A percentile compares a stretch with the other conserved stretches of the same genome.
Evolutionary conservation across 371 early-diverging fungal species (phyloP).

Genomic region (Umbelopsis sp.): DNA sequence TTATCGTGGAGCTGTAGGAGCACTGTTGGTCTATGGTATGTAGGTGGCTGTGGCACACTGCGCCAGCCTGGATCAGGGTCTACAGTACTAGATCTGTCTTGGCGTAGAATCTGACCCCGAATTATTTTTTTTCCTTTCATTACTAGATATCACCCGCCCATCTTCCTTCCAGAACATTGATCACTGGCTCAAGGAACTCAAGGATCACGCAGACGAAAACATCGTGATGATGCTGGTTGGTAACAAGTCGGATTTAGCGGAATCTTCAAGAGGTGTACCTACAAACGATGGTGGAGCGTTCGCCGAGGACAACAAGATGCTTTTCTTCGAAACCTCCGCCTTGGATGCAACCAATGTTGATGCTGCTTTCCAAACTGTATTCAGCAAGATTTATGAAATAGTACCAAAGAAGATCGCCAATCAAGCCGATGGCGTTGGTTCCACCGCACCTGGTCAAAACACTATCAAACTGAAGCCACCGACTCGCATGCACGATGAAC

Average conservation of each 20-base stretch:
- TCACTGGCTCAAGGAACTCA: constrained; percentile 98
- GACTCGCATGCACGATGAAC: constrained; percentile 20
- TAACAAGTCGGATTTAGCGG: constrained; percentile 97
- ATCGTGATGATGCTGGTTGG: constrained; percentile 96
- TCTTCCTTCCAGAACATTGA: constrained; percentile 90
- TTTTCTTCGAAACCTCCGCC: constrained; percentile 94
- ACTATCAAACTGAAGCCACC: constrained; percentile 42
- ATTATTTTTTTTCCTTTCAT: not conserved
- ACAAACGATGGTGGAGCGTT: constrained; percentile 61
- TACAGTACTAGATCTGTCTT: not conserved
- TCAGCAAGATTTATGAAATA: constrained; percentile 29
- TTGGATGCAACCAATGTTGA: constrained; percentile 93
- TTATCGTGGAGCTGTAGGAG: constrained; percentile 54
- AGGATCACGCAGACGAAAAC: constrained; percentile 91
- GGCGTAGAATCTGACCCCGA: not conserved
- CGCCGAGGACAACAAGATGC: constrained; percentile 83
- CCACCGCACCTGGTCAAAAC: constrained; percentile 29
- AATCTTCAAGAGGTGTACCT: constrained; percentile 45
- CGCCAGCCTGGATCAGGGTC: constrained; percentile 1
- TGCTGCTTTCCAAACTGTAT: constrained; percentile 73
- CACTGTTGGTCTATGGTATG: constrained; percentile 49
- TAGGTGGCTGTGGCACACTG: constrained; percentile 4
- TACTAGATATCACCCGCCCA: constrained; percentile 89
- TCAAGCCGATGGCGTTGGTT: constrained; percentile 23
- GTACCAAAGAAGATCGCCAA: constrained; percentile 36